Conservation (phyloP, 2,329 filamentous ascomycete species). For the Fonsecaea monophora region DNA sequence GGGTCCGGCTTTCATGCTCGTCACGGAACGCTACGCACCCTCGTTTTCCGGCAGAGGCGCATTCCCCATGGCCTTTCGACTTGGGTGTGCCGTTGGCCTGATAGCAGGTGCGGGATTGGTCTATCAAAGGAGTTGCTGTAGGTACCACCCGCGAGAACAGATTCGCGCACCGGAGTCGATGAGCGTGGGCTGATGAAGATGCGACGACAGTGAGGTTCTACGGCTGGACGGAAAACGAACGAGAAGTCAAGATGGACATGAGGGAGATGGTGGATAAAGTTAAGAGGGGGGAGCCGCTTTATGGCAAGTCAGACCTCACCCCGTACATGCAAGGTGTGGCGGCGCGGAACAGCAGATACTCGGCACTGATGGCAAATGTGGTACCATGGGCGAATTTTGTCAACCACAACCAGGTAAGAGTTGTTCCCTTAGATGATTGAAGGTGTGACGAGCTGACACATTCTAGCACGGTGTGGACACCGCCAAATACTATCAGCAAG, state of each 20-base stretch:
- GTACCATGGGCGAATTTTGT: slow-evolving; percentile 99
- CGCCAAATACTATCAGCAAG: slow-evolving; percentile 96
- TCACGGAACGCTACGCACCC: slow-evolving; percentile 84
- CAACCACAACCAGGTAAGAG: slow-evolving; percentile 77
- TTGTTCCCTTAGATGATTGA: slow-evolving; percentile 2
- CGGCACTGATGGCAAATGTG: slow-evolving; percentile 79
- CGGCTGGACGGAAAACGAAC: slow-evolving; percentile 87
- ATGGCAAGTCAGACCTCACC: slow-evolving; percentile 78
- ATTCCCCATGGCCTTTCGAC: slow-evolving; percentile 81
- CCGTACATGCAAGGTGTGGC: slow-evolving; percentile 95
- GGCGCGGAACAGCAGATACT: slow-evolving; percentile 89
- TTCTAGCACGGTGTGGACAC: slow-evolving; percentile 91
- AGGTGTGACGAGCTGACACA: slow-evolving; percentile 17
- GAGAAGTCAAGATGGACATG: slow-evolving; percentile 96
- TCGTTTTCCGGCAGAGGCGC: slow-evolving; percentile 83
- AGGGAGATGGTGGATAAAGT: slow-evolving; percentile 96
- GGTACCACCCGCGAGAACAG: slow-evolving; percentile 48
- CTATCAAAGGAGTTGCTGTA: slow-evolving; percentile 84
- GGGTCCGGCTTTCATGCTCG: slow-evolving; percentile 74
- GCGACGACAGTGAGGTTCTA: slow-evolving; percentile 81
- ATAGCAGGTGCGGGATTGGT: slow-evolving; percentile 82
- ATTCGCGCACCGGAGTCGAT: background rate
- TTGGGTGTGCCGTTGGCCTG: slow-evolving; percentile 74
- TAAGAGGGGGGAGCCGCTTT: slow-evolving; percentile 87
- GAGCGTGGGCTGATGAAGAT: slow-evolving; percentile 8